Base-by-base conservation (phyloP, 208 protist genomes). In the Leishmania lainsoni region DNA sequence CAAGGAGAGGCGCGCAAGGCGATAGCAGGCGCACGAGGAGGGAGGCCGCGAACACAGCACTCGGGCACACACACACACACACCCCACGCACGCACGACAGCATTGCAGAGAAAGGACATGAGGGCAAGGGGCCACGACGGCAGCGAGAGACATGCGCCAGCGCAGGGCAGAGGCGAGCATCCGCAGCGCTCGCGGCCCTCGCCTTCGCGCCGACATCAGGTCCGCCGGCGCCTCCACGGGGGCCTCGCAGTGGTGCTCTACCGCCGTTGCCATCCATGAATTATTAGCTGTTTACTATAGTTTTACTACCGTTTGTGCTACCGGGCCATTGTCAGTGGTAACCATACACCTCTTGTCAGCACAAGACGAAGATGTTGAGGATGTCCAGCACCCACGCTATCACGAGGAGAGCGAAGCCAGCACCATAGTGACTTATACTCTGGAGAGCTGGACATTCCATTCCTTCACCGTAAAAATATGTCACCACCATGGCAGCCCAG, bases 391-490 rank as follows among this genome's bases (percentile, higher is more conserved):
- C 12, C 54, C 54, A 59, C 1, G 54, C 54, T 17, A 8, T 20
- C 54, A 59, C 2, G 14, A 54, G 8, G 14, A 54, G 51, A 6
- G 0, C 51, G 0, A 54, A 54, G 14, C 51, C 51, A 6, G 51
- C 14, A 8, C 12, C 51, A 54, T 17, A 9, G 3, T 1, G 5
- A 61, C n/a, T n/a, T n/a, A 6, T 5, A 8, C 6, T 61, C 22
- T 29, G 3, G 79, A 85, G 42, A 35, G 77, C 22, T 1, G 0
- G 4, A 0, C 22, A 49, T 77, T 79, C 49, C 78, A 26, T 0
- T 0, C 3, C 51, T 85, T 45, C 6, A 81, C 87, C 89, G 89
- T 20, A n/a, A 80, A 63, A 10, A 70, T n/a, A 26, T 1, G 0
- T 54, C 12, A 0, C 3, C 3, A 59, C 56, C 20, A 59, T 59